Percentiles rank a stretch among this genome's conserved stretches.
These are phyloP conservation scores for Candida lessepsii DNA, from an alignment of 805 yeast species.

Conservation along the genomic window DNA sequence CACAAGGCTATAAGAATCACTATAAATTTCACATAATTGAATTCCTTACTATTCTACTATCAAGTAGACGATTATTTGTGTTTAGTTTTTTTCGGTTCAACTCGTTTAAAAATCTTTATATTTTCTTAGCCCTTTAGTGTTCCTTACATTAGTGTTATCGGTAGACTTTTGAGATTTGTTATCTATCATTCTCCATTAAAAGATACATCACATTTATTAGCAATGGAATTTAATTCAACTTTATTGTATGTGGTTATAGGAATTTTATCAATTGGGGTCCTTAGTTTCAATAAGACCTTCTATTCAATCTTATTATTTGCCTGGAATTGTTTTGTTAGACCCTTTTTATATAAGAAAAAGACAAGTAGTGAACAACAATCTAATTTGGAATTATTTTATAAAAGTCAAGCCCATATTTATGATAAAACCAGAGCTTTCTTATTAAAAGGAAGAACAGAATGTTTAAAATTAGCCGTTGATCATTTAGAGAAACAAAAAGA, in stretches of 20 bases:
- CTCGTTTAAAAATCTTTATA: too few relatives aligned
- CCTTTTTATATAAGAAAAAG: conserved; percentile 40
- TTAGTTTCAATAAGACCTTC: conserved; percentile 5
- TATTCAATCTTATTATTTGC: conserved; percentile 29
- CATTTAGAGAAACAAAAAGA: conserved; percentile 48
- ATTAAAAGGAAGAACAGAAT: conserved; percentile 68
- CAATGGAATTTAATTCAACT: conserved; percentile 2
- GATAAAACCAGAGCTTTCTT: conserved; percentile 67
- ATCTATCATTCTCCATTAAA: too few relatives aligned
- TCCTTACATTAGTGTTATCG: too few relatives aligned
- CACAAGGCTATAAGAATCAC: conserved; percentile 2
- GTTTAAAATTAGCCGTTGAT: conserved; percentile 56
- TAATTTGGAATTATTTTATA: conserved; percentile 67
- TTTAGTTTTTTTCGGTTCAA: too few relatives aligned
- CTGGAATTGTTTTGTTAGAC: conserved; percentile 61
- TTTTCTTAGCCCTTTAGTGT: too few relatives aligned
- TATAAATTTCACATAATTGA: neutral
- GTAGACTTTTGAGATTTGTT: too few relatives aligned
- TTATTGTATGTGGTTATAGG: neutral
- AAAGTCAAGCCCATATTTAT: conserved; percentile 73
- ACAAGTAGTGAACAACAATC: conserved; percentile 45
- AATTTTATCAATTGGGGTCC: neutral
- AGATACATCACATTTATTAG: neutral
- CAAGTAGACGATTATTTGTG: too few relatives aligned
- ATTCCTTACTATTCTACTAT: too few relatives aligned